Percentiles rank a stretch among this genome's conserved stretches.
phyloP scores from a whole-genome alignment of 2,329 filamentous ascomycete species.

The Tolypocladium ophioglossoides region DNA sequence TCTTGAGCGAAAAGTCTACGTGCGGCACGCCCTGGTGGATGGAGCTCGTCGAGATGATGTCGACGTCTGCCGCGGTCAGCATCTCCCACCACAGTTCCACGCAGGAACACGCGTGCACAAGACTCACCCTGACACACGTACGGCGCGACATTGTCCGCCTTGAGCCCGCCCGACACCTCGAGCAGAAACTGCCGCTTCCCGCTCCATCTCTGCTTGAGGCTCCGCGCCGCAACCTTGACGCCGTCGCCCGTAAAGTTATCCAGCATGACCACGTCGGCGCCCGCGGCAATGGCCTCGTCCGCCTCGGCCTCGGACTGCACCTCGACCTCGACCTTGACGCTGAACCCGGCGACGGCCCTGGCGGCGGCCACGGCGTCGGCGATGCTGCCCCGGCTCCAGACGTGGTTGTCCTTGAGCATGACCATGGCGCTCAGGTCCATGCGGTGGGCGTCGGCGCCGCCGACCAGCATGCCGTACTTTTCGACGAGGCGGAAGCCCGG shows the following conservation, averaged over 20 bases:
- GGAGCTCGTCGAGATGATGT: slow-evolving; percentile 91
- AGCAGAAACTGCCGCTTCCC: slow-evolving; percentile 66
- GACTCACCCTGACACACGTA: slow-evolving; percentile 66
- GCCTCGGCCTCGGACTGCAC: slow-evolving; percentile 82
- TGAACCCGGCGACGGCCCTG: slow-evolving; percentile 75
- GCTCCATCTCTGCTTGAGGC: slow-evolving; percentile 71
- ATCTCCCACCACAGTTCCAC: background rate
- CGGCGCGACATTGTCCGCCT: slow-evolving; percentile 66
- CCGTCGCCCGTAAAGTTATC: slow-evolving; percentile 86
- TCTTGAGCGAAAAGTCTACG: slow-evolving; percentile 94
- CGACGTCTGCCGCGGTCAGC: slow-evolving; percentile 53
- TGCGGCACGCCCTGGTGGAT: slow-evolving; percentile 94
- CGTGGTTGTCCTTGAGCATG: slow-evolving; percentile 99
- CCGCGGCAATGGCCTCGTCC: slow-evolving; percentile 80
- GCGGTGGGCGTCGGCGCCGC: slow-evolving; percentile 82
- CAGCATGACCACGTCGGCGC: slow-evolving; percentile 93
- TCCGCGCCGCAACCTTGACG: slow-evolving; percentile 62
- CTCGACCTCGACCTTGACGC: slow-evolving; percentile 92
- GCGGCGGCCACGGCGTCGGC: slow-evolving; percentile 76
- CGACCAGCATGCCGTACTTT: slow-evolving; percentile 95
- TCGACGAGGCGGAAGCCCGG: slow-evolving; percentile 92
- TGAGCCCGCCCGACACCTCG: slow-evolving; percentile 88
- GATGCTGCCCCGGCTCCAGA: slow-evolving; percentile 85
- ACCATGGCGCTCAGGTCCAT: slow-evolving; percentile 92
- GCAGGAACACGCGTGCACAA: background rate